phyloP scores from a whole-genome alignment of 2,329 filamentous ascomycete genomes.

The Xylaria sp. region DNA sequence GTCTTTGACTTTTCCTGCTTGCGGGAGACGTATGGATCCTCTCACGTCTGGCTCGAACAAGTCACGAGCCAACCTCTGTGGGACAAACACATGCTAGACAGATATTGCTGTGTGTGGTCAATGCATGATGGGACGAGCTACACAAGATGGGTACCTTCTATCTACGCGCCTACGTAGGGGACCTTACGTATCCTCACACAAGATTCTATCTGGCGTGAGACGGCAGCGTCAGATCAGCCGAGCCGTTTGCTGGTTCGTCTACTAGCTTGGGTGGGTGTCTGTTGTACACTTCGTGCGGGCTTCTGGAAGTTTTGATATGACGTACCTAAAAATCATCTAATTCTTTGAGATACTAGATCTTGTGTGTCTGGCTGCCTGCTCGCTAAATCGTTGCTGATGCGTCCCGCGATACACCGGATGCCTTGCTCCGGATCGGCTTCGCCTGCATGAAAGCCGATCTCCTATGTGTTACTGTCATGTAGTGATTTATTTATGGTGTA shows the following conservation, averaged over 20 bases:
- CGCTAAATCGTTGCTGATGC: not conserved
- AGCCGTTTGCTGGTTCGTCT: constrained; percentile 1
- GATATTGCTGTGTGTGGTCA: not conserved
- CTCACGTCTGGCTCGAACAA: not conserved
- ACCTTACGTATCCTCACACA: constrained; percentile 27
- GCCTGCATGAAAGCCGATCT: constrained; percentile 2
- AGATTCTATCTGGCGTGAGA: constrained; percentile 2
- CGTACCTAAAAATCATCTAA: not conserved
- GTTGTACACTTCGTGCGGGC: not conserved
- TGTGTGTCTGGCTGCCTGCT: not conserved
- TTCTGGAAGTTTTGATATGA: constrained; percentile 14
- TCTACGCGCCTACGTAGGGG: not conserved
- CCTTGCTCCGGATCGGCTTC: not conserved
- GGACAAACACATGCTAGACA: constrained; percentile 17
- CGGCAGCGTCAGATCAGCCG: not conserved
- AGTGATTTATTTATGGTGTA: not conserved
- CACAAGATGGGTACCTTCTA: constrained; percentile 13
- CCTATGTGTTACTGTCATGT: not conserved
- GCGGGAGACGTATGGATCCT: not conserved
- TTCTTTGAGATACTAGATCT: not conserved
- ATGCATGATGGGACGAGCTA: not conserved
- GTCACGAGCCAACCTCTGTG: constrained; percentile 3
- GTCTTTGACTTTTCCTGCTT: not conserved
- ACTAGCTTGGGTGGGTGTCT: not conserved
- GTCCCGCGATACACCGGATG: not conserved